These are phyloP conservation scores for Ilex aquifolium DNA, from an alignment of 257 asterid species.

Conservation along the genomic window DNA sequence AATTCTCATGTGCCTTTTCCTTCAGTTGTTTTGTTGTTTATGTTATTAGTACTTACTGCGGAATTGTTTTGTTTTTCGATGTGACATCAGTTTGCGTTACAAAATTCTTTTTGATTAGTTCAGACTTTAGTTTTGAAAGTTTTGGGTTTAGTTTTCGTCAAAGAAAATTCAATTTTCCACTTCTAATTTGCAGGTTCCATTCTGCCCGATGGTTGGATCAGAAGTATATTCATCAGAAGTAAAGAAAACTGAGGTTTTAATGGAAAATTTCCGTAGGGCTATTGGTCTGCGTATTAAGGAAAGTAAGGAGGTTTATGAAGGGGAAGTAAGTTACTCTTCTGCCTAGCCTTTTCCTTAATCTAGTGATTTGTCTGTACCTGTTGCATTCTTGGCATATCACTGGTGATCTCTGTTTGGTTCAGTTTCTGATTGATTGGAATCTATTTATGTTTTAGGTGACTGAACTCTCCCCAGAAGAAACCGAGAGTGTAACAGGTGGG, in stretches of 20 bases:
- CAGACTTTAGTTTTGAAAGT: neutral
- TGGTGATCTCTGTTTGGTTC: neutral
- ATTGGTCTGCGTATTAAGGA: slow-evolving; percentile 95
- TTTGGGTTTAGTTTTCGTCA: neutral
- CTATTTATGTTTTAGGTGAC: slow-evolving; percentile 53
- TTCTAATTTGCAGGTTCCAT: slow-evolving; percentile 63
- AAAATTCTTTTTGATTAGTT: neutral
- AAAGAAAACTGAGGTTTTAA: slow-evolving; percentile 89
- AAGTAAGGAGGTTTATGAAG: slow-evolving; percentile 96
- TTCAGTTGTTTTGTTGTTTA: too few species aligned
- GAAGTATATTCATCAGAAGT: slow-evolving; percentile 98
- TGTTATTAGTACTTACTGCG: too few species aligned
- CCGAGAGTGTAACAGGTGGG: slow-evolving; percentile 91
- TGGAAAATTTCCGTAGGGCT: slow-evolving; percentile 93
- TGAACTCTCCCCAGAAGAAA: slow-evolving; percentile 94
- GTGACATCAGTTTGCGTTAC: too few species aligned
- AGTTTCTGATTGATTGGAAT: slow-evolving; percentile 6
- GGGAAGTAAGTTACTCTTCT: slow-evolving; percentile 52
- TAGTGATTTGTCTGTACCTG: too few species aligned
- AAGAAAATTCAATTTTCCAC: neutral
- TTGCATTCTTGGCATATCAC: too few species aligned
- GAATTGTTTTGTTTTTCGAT: too few species aligned
- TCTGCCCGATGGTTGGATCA: slow-evolving; percentile 99
- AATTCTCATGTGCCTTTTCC: too few species aligned
- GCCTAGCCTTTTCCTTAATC: too few species aligned